A percentile compares a stretch with the other conserved stretches of the same genome.
phyloP scores from a whole-genome alignment of 2,329 filamentous ascomycete species.

The Neobulgaria alba region DNA sequence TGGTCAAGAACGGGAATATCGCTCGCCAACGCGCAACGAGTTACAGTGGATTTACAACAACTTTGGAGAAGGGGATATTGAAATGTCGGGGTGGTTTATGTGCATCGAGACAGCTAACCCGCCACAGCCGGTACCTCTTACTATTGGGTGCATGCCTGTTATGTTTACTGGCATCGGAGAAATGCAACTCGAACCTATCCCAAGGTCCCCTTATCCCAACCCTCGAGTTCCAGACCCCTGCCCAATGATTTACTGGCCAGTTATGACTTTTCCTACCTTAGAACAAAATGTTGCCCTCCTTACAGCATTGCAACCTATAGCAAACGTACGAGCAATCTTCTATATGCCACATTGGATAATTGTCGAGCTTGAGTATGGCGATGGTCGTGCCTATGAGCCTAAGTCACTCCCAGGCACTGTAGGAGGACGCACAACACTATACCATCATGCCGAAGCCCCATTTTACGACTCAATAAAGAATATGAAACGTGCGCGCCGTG shows the following conservation, averaged over 20 bases:
- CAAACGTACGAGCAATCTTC: conserved; percentile 10
- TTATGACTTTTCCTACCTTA: conserved; percentile 10
- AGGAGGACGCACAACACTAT: conserved; percentile 11
- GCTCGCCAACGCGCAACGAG: conserved; percentile 7
- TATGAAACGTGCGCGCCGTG: conserved; percentile 9
- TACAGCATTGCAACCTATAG: conserved; percentile 11
- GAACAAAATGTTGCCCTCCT: conserved; percentile 11
- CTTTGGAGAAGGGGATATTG: conserved; percentile 32
- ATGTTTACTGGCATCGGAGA: conserved; percentile 14
- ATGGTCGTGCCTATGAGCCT: conserved; percentile 12
- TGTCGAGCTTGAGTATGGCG: conserved; percentile 12
- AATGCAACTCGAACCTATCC: conserved; percentile 8
- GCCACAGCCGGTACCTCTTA: conserved; percentile 14
- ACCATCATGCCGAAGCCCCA: conserved; percentile 11
- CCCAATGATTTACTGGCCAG: conserved; percentile 9
- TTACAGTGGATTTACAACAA: conserved; percentile 32
- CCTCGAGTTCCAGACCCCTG: conserved; percentile 12
- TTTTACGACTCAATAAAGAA: conserved; percentile 12
- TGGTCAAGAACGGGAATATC: conserved; percentile 7
- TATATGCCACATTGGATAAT: conserved; percentile 15
- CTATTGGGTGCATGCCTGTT: conserved; percentile 13
- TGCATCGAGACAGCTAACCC: conserved; percentile 14
- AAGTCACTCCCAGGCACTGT: conserved; percentile 14
- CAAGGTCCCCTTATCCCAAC: conserved; percentile 10
- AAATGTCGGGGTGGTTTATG: conserved; percentile 10